Evolutionary conservation across 2,329 filamentous ascomycete genomes (phyloP), one percentile per base, ranked within the genome.

Genomic region (Fusarium sp.): DNA sequence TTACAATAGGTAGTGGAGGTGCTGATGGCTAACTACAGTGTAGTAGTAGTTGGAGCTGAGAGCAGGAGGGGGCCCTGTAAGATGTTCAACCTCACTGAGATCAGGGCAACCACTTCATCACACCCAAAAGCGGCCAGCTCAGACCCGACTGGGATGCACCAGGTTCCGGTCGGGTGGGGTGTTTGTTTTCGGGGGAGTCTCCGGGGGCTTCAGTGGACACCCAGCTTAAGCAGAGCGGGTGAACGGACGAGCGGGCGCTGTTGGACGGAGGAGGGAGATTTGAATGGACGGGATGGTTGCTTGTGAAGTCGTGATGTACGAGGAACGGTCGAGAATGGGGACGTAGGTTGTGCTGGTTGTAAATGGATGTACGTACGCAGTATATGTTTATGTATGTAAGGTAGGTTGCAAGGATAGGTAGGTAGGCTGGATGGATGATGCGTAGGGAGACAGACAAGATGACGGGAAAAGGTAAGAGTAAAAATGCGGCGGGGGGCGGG

Each of bases 141-240:
- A 61, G 59, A 61, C 51, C 52, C 33, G 50, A 55, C 54, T 62
- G 46, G 52, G 48, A 50, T 57, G 41, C 41, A 63, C 64, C 46
- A 67, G 51, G 65, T 45, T 62, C 61, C 37, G 45, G 49, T 52
- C 56, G 41, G 65, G 65, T 66, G 65, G 66, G 61, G 66, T 65
- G 35, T 39, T 65, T 65, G 56, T 51, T 65, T 66, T 69, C 41
- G 65, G 56, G 54, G 61, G 65, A 62, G 35, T 40, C 30, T 57
- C 60, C 59, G 59, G 60, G 48, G 65, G 41, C 55, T 68, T 49
- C 58, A 68, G 59, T 67, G 65, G 65, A 39, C 46, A 52, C 46
- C 44, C 39, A 49, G 63, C 48, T 47, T 41, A 35, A 48, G 41
- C 45, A 59, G 48, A 64, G 58, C 54, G 62, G 54, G 39, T 53